Evolutionary conservation across 2,329 filamentous ascomycete species (phyloP).

Genomic region (Aotearoamyces nothofagi): DNA sequence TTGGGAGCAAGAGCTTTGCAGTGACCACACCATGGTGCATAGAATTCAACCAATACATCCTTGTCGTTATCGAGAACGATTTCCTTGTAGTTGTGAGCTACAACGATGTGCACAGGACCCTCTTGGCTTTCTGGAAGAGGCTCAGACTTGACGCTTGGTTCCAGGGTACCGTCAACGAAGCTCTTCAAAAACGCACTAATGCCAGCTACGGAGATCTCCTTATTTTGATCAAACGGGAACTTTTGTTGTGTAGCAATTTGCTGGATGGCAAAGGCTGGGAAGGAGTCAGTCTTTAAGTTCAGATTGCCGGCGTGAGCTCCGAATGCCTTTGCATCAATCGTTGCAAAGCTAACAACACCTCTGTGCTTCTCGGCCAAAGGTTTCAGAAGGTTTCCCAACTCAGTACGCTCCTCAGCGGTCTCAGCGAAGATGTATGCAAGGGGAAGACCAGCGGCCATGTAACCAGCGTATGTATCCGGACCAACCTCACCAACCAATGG

Average conservation of each 20-base stretch:
- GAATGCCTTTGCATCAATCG: slow-evolving; percentile 87
- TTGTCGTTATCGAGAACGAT: slow-evolving; percentile 86
- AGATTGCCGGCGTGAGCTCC: slow-evolving; percentile 93
- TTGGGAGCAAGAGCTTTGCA: slow-evolving; percentile 97
- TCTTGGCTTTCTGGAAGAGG: slow-evolving; percentile 89
- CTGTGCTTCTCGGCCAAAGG: slow-evolving; percentile 81
- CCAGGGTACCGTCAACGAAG: slow-evolving; percentile 73
- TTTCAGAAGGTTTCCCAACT: slow-evolving; percentile 65
- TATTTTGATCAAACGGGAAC: slow-evolving; percentile 80
- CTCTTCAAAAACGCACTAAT: slow-evolving; percentile 76
- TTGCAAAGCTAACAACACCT: slow-evolving; percentile 93
- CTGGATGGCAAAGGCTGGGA: slow-evolving; percentile 96
- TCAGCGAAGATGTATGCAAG: slow-evolving; percentile 97
- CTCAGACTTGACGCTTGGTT: slow-evolving; percentile 97
- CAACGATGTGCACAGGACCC: slow-evolving; percentile 71
- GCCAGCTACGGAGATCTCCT: slow-evolving; percentile 51
- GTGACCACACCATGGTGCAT: slow-evolving; percentile 98
- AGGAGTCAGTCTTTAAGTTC: slow-evolving; percentile 89
- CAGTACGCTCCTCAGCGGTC: slow-evolving; percentile 73
- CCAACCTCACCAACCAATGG: slow-evolving; percentile 92
- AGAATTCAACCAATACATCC: slow-evolving; percentile 97
- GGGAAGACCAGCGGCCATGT: slow-evolving; percentile 86
- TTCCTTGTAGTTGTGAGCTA: slow-evolving; percentile 87
- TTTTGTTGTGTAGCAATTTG: slow-evolving; percentile 92
- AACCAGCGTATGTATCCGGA: slow-evolving; percentile 87